Percentiles rank a stretch among this genome's conserved stretches.
phyloP scores from a whole-genome alignment of 768 basidiomycete genomes.

The Leccinum uliginosum region DNA sequence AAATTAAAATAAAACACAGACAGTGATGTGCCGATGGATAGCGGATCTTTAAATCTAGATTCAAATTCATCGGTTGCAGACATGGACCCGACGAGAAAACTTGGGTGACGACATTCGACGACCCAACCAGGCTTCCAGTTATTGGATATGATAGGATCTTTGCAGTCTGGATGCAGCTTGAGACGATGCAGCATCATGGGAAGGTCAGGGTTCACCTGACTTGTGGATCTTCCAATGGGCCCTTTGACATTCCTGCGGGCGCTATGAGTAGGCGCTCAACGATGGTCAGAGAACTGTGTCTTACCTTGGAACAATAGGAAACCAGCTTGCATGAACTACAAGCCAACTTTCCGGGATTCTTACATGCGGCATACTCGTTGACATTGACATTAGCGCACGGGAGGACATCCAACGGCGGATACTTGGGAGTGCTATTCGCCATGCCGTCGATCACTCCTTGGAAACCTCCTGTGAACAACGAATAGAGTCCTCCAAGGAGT shows the following conservation, averaged over 20 bases:
- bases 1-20: not conserved
- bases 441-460: slow-evolving; percentile 9
- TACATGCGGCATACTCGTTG: slow-evolving; percentile 22
- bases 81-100: slow-evolving; percentile 11
- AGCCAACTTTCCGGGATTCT: slow-evolving; percentile 27
- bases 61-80: slow-evolving; percentile 9
- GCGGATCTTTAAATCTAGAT: slow-evolving; percentile 19
- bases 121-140: slow-evolving; percentile 23
- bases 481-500: slow-evolving; percentile 4
- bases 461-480: slow-evolving; percentile 11
- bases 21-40: slow-evolving; percentile 27
- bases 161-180: slow-evolving; percentile 18
- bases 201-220: slow-evolving; percentile 20
- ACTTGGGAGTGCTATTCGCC: slow-evolving; percentile 12
- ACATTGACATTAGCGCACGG: slow-evolving; percentile 36
- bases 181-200: not conserved
- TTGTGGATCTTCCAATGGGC: slow-evolving; percentile 40
- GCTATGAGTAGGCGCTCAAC: not conserved
- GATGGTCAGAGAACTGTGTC: not conserved
- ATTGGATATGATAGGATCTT: slow-evolving; percentile 16
- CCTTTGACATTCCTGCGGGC: slow-evolving; percentile 36
- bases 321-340: slow-evolving; percentile 36
- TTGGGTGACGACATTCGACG: slow-evolving; percentile 17
- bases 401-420: slow-evolving; percentile 24
- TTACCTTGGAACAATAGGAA: slow-evolving; percentile 40